phyloP scores from a whole-genome alignment of 768 basidiomycete species.

The Lentinula edodes region DNA sequence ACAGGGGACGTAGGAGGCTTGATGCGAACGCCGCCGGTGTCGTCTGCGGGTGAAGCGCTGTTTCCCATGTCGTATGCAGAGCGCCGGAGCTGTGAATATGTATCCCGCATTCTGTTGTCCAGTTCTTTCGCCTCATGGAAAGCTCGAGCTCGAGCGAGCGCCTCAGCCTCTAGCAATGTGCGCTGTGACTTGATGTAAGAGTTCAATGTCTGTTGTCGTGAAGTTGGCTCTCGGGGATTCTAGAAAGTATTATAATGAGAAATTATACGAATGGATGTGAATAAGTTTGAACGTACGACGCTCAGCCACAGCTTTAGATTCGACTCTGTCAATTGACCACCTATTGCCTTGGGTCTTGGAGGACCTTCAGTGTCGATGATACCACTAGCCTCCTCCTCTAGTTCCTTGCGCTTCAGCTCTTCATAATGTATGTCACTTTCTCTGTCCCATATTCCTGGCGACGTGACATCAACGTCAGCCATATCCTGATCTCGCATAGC shows the following conservation, averaged over 20 bases:
- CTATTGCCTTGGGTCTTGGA: slow-evolving; percentile 55
- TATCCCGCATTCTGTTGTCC: slow-evolving; percentile 73
- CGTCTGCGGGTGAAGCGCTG: slow-evolving; percentile 43
- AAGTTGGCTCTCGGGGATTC: slow-evolving; percentile 89
- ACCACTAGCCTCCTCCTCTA: slow-evolving; percentile 58
- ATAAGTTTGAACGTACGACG: slow-evolving; percentile 46
- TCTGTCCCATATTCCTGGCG: slow-evolving; percentile 86
- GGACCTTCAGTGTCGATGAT: slow-evolving; percentile 44
- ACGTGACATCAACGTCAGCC: slow-evolving; percentile 88
- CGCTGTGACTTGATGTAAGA: slow-evolving; percentile 80
- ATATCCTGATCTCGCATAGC: slow-evolving; percentile 99
- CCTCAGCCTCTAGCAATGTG: slow-evolving; percentile 76
- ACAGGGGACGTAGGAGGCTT: slow-evolving; percentile 51
- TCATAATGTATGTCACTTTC: slow-evolving; percentile 80
- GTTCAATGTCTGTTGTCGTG: slow-evolving; percentile 77
- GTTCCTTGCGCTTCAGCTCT: slow-evolving; percentile 69
- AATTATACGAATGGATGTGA: slow-evolving; percentile 6
- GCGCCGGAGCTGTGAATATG: slow-evolving; percentile 73
- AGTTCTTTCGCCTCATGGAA: slow-evolving; percentile 73
- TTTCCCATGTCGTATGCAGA: slow-evolving; percentile 69
- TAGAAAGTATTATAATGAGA: slow-evolving; percentile 24
- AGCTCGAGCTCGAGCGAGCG: slow-evolving; percentile 69
- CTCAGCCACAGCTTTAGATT: slow-evolving; percentile 79
- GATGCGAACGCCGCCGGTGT: slow-evolving; percentile 63
- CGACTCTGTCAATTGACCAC: slow-evolving; percentile 67